A percentile compares a stretch with the other conserved stretches of the same genome.
These are phyloP conservation scores for Kazachstania bromeliacearum DNA, from an alignment of 805 yeast genomes.

Conservation along the genomic window DNA sequence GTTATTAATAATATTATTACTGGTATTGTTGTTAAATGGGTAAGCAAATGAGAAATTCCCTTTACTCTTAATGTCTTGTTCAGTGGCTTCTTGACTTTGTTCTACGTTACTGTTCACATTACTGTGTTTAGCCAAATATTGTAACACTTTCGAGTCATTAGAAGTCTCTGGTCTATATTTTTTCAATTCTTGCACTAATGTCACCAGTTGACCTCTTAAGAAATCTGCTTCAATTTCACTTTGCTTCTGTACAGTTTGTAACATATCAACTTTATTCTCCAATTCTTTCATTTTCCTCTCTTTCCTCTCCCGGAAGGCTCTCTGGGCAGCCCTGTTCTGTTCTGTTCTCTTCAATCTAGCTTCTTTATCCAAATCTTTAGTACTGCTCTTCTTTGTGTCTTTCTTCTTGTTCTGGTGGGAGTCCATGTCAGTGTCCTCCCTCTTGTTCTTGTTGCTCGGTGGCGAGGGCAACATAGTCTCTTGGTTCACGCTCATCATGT, in stretches of 20 bases:
- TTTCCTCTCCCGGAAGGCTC: slow-evolving; percentile 92
- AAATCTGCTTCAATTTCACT: slow-evolving; percentile 67
- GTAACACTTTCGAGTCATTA: slow-evolving; percentile 23
- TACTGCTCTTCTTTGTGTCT: slow-evolving; percentile 24
- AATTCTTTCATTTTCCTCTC: slow-evolving; percentile 79
- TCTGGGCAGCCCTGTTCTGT: slow-evolving; percentile 93
- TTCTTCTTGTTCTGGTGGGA: slow-evolving; percentile 4
- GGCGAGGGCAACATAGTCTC: too few species aligned
- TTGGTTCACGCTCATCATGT: too few species aligned
- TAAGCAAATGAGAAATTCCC: slow-evolving; percentile 41
- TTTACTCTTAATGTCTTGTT: slow-evolving; percentile 16
- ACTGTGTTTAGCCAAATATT: slow-evolving; percentile 14
- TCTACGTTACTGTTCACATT: neutral
- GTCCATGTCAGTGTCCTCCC: neutral
- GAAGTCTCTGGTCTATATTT: slow-evolving; percentile 40
- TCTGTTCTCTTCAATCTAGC: slow-evolving; percentile 86
- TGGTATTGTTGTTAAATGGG: slow-evolving; percentile 35
- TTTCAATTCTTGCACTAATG: slow-evolving; percentile 61
- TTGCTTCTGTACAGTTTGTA: slow-evolving; percentile 62
- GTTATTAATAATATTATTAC: slow-evolving; percentile 1
- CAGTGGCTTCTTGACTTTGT: slow-evolving; percentile 2
- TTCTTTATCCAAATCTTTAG: slow-evolving; percentile 62
- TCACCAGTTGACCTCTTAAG: slow-evolving; percentile 65
- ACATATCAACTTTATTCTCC: slow-evolving; percentile 64
- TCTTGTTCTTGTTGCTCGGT: neutral